Evolutionary conservation across 2,329 filamentous ascomycete species (phyloP), one percentile per base, ranked within the genome.

Genomic region (Coniochaeta sp.): DNA sequence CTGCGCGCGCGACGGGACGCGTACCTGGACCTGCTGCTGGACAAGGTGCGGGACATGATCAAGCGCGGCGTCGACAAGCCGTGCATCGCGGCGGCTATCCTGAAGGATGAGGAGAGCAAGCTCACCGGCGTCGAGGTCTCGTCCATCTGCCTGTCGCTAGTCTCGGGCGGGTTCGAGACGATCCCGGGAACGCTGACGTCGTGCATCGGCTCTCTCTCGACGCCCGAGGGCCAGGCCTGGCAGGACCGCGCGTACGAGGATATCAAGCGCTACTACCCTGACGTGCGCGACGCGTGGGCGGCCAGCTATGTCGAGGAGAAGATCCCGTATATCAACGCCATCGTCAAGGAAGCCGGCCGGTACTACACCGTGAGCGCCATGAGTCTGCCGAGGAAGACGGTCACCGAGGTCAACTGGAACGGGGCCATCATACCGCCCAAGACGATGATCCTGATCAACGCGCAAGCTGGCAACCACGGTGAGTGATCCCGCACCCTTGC

Each of bases 371-470:
- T 79, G 20, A 73, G 69, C 54, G 67, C 73, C 2, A 79, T 80
- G 75, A 74, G 70, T 55, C 60, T 79, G 31, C 77, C 77, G 0
- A 60, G 77, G 12, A 76, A 76, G 61, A 77, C 76, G 0, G 71
- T 75, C 16, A 68, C 65, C 0, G 74, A 78, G 40, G 69, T 80
- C 9, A 63, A 72, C 28, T 78, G 75, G 75, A 70, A 77, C 27
- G 74, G 75, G 0, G 74, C 74, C 1, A 66, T 68, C 6, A 79
- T 79, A 40, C 76, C 76, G 0, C 65, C 71, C 2, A 73, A 75
- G 52, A 79, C 75, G 0, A 79, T 79, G 74, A 69, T 79, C 1
- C 63, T 79, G 50, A 75, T 79, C 57, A 79, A 80, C 56, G 74
- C 76, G 1, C 76, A 79, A 57, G 77, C 77, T 20, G 76, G 70